Evolutionary conservation across 2,329 filamentous ascomycete species (phyloP), one percentile per base, ranked within the genome.

Genomic region (Nemania sp.): DNA sequence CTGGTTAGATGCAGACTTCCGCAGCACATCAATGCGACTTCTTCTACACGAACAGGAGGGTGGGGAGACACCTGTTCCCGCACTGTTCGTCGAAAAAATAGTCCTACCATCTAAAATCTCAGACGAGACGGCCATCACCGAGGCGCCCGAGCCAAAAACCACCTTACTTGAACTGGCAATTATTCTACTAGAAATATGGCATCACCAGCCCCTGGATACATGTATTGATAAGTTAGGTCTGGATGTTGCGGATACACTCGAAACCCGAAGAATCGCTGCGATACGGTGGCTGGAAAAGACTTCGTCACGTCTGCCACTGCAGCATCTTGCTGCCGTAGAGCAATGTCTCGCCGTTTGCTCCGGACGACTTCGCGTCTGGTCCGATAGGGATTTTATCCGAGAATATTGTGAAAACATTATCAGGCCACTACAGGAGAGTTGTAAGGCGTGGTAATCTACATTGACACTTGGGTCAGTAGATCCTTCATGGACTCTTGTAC

Each of bases 131-230:
- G 25, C 25, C 25, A 29, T 29, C 4, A 7, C 25, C 47, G 6
- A 13, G 20, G 42, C 10, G 13, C 54, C 57, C 13, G 63, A 66
- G 12, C 55, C 67, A 6, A 63, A 59, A 25, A 54, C 56, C 6
- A 59, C 62, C 7, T 59, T 70, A 11, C 51, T 70, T 12, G 68
- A 70, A 47, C 61, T 71, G 13, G 68, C 68, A 7, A 71, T 71
- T 11, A 49, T 71, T 7, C 52, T 70, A 6, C 35, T 71, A 5
- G 68, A 71, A 45, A 67, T 70, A 29, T 71, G 68, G 66, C 63
- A 71, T 43, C 59, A 65, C 18, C 58, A 47, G 55, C 58, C 62
- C 2, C 54, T 68, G 11, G 65, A 67, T 48, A 49, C 32, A 32
- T 61, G 53, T 40, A 45, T 34, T 20, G 35, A 12, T n/a, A 52